A percentile compares a stretch with the other conserved stretches of the same genome.
Evolutionary conservation across 768 basidiomycete genomes (phyloP).

Genomic region (Cystoderma amianthinum): DNA sequence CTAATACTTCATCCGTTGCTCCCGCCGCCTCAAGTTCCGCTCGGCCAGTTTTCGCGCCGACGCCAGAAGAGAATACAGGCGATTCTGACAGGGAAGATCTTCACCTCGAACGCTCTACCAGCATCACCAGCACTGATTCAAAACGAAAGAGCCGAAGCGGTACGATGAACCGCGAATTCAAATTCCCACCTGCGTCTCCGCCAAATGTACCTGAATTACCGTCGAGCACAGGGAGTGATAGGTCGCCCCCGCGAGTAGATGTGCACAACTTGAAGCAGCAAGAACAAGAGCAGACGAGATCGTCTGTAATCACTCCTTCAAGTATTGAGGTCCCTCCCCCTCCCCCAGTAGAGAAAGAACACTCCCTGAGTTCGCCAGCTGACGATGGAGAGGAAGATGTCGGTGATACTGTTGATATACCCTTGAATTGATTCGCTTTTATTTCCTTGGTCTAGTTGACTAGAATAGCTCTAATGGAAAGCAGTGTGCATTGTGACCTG

Average conservation of each 20-base stretch:
- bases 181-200: constrained; percentile 47
- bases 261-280: constrained; percentile 4
- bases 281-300: constrained; percentile 5
- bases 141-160: constrained; percentile 52
- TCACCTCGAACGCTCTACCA: constrained; percentile 18
- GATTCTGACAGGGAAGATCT: constrained; percentile 25
- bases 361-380: constrained; percentile 9
- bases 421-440: constrained; percentile 38
- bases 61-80: constrained; percentile 43
- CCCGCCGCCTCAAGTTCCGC: constrained; percentile 11
- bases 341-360: constrained; percentile 73
- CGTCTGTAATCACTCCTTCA: constrained; percentile 43
- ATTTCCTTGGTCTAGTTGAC: no score
- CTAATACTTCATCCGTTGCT: constrained; percentile 30
- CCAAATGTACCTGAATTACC: constrained; percentile 20
- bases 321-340: constrained; percentile 76
- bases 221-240: constrained; percentile 8
- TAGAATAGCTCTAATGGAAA: no score
- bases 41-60: constrained; percentile 36
- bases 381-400: constrained; percentile 64
- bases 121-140: constrained; percentile 11
- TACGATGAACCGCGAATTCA: constrained; percentile 75
- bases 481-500: no score
- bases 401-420: constrained; percentile 73
- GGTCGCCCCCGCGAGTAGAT: constrained; percentile 21